Base-by-base conservation (phyloP, 2,329 filamentous ascomycete species). In the Arthrobotrys entomopaga region DNA sequence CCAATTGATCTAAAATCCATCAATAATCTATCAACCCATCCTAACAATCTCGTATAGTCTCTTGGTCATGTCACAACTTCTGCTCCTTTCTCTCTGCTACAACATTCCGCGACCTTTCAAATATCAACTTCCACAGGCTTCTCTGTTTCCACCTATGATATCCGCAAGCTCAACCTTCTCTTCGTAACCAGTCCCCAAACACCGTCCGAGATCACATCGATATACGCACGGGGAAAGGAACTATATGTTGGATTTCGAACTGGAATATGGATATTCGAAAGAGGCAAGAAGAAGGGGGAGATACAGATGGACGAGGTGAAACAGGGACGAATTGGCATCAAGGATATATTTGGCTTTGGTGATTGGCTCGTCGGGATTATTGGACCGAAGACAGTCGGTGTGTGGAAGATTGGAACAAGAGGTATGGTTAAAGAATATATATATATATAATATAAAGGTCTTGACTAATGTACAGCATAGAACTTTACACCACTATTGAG, bases 181-280 rank as follows among this genome's bases (percentile, higher is more conserved):
- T 99, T 99, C 82, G 87, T 99, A 74, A 97, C 92, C 19, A 87
- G 93, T 59, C 95, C 96, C 0, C 91, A 96, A 81, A 97, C 93
- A 0, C 93, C 93, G 1, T 87, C 87, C 77, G 84, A 88, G 58
- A 97, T 75, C 19, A 75, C 71, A 13, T 75, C 71, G 8, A 69
- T 75, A 61, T 65, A 65, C 40, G 65, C 71, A 16, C 71, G 71
- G n/a, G 71, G 71, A 3, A 74, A 70, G 40, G 71, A 75, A 34
- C 50, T 75, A 8, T 75, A 75, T 24, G 71, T 70, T 29, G 71
- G 71, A 1, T 75, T 75, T 26, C 49, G 65, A 26, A 86, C 90
- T 74, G 94, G 93, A 2, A 81, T 98, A 50, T 98, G 94, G 92
- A 85, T 96, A 1, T 97, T 94, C 82, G 92, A 96, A 84, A 87